A percentile compares a stretch with the other conserved stretches of the same genome.
phyloP scores from a whole-genome alignment of 805 yeast genomes.

The Lachancea lanzarotensis region DNA sequence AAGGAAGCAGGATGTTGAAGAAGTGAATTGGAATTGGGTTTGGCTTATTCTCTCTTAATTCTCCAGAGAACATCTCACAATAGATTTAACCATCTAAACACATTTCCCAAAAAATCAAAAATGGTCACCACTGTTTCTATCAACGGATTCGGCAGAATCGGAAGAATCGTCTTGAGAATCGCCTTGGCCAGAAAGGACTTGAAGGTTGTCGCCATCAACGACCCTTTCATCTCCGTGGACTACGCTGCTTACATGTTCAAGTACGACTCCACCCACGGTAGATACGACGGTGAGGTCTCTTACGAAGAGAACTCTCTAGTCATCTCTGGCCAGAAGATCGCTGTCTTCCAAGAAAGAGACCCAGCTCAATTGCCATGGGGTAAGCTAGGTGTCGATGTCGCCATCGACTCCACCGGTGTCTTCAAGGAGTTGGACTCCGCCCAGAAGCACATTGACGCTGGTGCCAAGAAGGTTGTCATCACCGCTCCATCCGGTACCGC shows the following conservation, averaged over 20 bases:
- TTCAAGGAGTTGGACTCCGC: conserved; percentile 61
- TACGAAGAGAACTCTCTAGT: conserved; percentile 45
- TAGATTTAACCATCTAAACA: neutral
- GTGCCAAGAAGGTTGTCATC: conserved; percentile 69
- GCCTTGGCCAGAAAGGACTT: conserved; percentile 48
- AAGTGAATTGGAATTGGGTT: no score
- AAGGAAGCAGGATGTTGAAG: neutral
- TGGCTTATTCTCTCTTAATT: neutral
- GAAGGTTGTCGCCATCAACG: conserved; percentile 60
- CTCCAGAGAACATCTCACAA: conserved; percentile 3
- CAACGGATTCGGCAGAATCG: conserved; percentile 71
- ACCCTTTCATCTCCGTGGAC: conserved; percentile 62
- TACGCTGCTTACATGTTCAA: conserved; percentile 72
- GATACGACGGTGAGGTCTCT: conserved; percentile 52
- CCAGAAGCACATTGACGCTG: conserved; percentile 64
- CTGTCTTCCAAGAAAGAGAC: conserved; percentile 59
- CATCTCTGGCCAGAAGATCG: conserved; percentile 47
- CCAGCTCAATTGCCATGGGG: conserved; percentile 69
- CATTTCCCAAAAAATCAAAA: conserved; percentile 6
- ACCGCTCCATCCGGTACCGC: conserved; percentile 69
- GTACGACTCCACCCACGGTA: conserved; percentile 69
- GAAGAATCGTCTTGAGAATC: conserved; percentile 61
- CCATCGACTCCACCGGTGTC: conserved; percentile 68
- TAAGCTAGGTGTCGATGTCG: conserved; percentile 52
- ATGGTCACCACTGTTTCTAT: conserved; percentile 45